phyloP scores from a whole-genome alignment of 345 rosid species.

The Firmiana major region DNA sequence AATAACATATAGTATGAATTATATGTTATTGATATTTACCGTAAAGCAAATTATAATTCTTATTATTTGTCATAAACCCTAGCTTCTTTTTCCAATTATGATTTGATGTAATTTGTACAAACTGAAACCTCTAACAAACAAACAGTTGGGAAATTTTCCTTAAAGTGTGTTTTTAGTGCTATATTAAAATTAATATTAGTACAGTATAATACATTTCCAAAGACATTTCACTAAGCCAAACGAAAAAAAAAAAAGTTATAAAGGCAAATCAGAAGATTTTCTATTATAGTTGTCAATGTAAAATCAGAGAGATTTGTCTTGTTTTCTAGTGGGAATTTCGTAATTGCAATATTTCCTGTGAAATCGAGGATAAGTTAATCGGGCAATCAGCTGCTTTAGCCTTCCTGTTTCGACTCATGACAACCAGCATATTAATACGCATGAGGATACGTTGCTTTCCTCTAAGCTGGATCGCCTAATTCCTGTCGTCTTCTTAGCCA shows the following conservation, averaged over 20 bases:
- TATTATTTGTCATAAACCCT: neutral
- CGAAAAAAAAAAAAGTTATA: neutral
- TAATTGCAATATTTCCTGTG: neutral
- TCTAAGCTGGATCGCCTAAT: conserved; percentile 1
- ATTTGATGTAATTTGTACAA: neutral
- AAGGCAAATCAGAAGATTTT: too few species aligned
- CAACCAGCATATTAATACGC: neutral
- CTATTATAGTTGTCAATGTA: neutral
- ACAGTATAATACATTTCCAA: neutral
- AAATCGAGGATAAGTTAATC: neutral
- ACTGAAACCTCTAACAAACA: neutral
- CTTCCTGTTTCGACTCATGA: too few species aligned
- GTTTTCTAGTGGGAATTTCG: neutral
- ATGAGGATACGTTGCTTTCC: neutral
- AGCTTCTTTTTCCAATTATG: neutral
- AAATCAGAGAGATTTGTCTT: neutral
- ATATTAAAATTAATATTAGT: too few species aligned
- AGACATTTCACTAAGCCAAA: neutral
- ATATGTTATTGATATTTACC: too few species aligned
- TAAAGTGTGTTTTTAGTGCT: neutral
- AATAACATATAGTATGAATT: too few species aligned
- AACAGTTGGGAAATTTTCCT: neutral
- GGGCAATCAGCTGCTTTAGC: neutral
- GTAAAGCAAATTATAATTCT: too few species aligned
- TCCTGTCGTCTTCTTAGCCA: neutral